These are phyloP conservation scores for Yamadazyma siamensis DNA, from an alignment of 1,139 yeast genomes.

Conservation along the genomic window DNA sequence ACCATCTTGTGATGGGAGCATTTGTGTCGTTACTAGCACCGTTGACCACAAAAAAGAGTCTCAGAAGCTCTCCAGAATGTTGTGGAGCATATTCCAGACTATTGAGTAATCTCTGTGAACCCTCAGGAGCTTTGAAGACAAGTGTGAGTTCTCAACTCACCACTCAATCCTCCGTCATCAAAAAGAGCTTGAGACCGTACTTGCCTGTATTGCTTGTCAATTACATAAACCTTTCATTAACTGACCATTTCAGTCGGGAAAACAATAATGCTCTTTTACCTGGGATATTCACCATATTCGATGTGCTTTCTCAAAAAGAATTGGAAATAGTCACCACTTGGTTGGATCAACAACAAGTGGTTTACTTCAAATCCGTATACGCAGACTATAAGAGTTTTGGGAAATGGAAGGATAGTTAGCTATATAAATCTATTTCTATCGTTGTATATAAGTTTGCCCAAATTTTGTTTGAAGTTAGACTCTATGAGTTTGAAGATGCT, in stretches of 20 bases:
- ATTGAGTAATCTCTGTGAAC: conserved; percentile 71
- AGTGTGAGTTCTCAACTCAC: conserved; percentile 35
- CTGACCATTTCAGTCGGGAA: conserved; percentile 42
- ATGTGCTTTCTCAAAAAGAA: conserved; percentile 66
- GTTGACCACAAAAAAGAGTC: conserved; percentile 26
- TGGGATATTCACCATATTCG: conserved; percentile 65
- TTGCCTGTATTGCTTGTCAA: conserved; percentile 60
- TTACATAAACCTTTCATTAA: conserved; percentile 51
- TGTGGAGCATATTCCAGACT: conserved; percentile 50
- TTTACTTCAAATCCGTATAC: conserved; percentile 64
- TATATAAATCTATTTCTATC: conserved; percentile 23
- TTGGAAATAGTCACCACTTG: conserved; percentile 60
- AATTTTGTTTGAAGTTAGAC: conserved; percentile 18
- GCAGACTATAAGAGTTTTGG: conserved; percentile 74
- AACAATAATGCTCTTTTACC: conserved; percentile 50
- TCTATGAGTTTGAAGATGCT: conserved; percentile 24
- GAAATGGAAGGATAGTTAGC: conserved; percentile 69
- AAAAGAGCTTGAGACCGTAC: conserved; percentile 59
- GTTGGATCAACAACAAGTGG: conserved; percentile 70
- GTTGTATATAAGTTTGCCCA: conserved; percentile 31
- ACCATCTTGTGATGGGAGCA: conserved; percentile 57
- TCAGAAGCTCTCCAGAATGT: conserved; percentile 1
- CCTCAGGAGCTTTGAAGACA: conserved; percentile 26
- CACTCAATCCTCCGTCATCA: conserved; percentile 54
- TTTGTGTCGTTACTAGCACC: conserved; percentile 48